Evolutionary conservation across 768 basidiomycete species (phyloP).

Genomic region (Phylloporus sp.): DNA sequence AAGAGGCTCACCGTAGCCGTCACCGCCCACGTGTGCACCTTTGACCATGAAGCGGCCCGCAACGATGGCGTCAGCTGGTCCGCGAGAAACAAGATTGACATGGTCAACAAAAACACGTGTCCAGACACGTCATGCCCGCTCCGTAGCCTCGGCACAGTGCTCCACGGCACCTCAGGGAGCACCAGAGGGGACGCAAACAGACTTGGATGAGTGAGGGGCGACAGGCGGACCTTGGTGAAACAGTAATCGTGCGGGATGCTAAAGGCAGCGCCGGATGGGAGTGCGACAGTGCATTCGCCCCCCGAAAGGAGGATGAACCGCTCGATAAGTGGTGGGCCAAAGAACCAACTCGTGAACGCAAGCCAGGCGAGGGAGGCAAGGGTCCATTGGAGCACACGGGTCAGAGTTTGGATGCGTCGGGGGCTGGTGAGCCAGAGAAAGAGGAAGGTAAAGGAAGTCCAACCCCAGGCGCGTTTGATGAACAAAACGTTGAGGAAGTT

Average conservation of each 20-base stretch:
- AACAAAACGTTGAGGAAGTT: conserved; percentile 82
- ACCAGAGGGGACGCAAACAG: conserved; percentile 49
- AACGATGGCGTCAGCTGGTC: conserved; percentile 68
- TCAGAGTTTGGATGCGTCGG: conserved; percentile 34
- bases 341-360: conserved; percentile 81
- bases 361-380: conserved; percentile 67
- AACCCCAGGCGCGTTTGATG: conserved; percentile 89
- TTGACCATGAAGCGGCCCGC: conserved; percentile 36
- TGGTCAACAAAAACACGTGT: conserved; percentile 85
- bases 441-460: conserved; percentile 73
- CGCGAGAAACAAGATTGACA: conserved; percentile 72
- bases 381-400: conserved; percentile 51
- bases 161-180: conserved; percentile 41
- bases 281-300: conserved; percentile 67
- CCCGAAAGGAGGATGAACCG: conserved; percentile 64
- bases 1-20: conserved; percentile 45
- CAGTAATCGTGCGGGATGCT: conserved; percentile 59
- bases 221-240: conserved; percentile 44
- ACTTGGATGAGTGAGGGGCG: conserved; percentile 57
- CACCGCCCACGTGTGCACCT: conserved; percentile 47
- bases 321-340: conserved; percentile 74
- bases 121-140: conserved; percentile 92
- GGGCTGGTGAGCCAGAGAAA: conserved; percentile 58
- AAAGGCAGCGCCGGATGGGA: conserved; percentile 55
- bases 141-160: conserved; percentile 55